Evolutionary conservation across 164 flowering plant species (phyloP).

Genomic region (Akebia trifoliata): DNA sequence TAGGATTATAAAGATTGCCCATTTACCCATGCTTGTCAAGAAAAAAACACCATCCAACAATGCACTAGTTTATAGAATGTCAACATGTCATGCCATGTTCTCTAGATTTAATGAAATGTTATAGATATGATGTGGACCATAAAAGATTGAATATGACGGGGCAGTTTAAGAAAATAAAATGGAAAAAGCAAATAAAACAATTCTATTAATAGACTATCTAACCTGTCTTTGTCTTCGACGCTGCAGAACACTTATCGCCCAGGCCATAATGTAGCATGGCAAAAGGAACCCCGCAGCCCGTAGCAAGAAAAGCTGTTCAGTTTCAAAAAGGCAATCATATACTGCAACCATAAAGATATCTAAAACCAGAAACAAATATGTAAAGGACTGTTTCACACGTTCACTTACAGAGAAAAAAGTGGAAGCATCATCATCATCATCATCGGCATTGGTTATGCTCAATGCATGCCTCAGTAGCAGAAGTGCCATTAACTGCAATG

Average conservation of each 20-base stretch:
- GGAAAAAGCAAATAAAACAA: neutral
- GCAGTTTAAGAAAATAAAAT: too few relatives aligned
- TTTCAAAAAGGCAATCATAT: conserved; percentile 4
- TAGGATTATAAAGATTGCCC: too few relatives aligned
- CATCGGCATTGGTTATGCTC: conserved; percentile 38
- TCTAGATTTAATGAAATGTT: too few relatives aligned
- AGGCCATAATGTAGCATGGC: conserved; percentile 58
- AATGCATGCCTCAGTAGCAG: conserved; percentile 73
- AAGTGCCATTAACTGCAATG: conserved; percentile 67
- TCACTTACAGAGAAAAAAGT: conserved; percentile 68
- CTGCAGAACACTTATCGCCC: conserved; percentile 64
- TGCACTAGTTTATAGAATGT: too few relatives aligned
- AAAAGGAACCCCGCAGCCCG: conserved; percentile 89
- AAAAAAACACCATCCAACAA: too few relatives aligned
- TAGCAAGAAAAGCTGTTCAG: conserved; percentile 75
- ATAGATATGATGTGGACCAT: too few relatives aligned
- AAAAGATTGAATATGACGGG: too few relatives aligned
- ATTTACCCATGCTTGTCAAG: too few relatives aligned
- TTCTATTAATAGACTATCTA: conserved; percentile 8
- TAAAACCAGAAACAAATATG: neutral
- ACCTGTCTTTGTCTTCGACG: conserved; percentile 81
- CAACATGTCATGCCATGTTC: too few relatives aligned
- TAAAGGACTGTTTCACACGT: too few relatives aligned
- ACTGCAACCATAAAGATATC: conserved; percentile 5
- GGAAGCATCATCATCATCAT: conserved; percentile 39